A percentile compares a stretch with the other conserved stretches of the same genome.
Conservation (phyloP, 176 grass and related monocot genomes). For the Paspalum vaginatum region DNA sequence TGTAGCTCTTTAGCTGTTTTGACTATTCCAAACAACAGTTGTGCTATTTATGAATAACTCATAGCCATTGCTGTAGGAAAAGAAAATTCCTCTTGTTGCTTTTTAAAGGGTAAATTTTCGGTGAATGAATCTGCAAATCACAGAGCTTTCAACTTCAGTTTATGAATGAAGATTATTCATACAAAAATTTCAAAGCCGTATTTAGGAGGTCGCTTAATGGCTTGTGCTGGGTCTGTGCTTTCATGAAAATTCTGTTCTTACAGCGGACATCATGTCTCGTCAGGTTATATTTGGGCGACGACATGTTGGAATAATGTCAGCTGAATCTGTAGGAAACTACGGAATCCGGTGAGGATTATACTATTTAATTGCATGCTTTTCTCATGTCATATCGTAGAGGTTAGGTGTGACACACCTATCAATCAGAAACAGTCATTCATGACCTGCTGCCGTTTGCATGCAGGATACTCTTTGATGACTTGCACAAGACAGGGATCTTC, state of each 20-base stretch:
- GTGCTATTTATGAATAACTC: not conserved
- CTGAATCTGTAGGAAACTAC: conserved; percentile 91
- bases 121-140: not conserved
- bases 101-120: not conserved
- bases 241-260: not conserved
- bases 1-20: not conserved
- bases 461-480: conserved; percentile 91
- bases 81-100: not conserved
- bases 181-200: not conserved
- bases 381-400: not conserved
- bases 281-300: conserved; percentile 88
- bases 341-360: conserved; percentile 67
- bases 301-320: conserved; percentile 93
- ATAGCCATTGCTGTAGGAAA: not conserved
- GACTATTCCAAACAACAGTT: not conserved
- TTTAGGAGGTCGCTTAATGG: not conserved
- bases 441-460: conserved; percentile 13
- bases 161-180: not conserved
- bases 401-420: conserved; percentile 10
- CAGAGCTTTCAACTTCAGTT: not conserved
- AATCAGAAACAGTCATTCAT: not conserved
- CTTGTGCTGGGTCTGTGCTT: not conserved
- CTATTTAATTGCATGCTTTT: conserved; percentile 1
- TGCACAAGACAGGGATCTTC: conserved; percentile 97
- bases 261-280: not conserved